Conservation (phyloP, 2,329 filamentous ascomycete species). For the Penicillium polonicum region DNA sequence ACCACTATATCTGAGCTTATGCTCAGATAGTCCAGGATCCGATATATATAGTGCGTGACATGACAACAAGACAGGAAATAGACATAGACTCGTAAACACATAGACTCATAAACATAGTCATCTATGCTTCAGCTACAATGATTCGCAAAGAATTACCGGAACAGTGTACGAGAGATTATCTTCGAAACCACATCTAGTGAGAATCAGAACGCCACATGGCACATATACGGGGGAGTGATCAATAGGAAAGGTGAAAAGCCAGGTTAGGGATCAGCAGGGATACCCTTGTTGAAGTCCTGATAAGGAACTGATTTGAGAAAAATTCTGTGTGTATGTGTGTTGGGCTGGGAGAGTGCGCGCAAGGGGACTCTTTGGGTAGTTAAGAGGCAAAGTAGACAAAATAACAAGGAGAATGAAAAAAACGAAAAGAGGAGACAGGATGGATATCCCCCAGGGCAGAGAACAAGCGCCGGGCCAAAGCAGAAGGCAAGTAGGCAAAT, state of each 20-base stretch:
- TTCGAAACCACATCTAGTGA: slow-evolving; percentile 25
- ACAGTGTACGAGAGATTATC: slow-evolving; percentile 13
- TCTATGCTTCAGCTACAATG: not conserved
- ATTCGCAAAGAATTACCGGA: not conserved
- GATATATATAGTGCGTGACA: too few relatives aligned
- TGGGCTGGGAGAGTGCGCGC: slow-evolving; percentile 29
- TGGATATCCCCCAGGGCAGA: slow-evolving; percentile 10
- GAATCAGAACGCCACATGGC: slow-evolving; percentile 20
- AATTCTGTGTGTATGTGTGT: slow-evolving; percentile 26
- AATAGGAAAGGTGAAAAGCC: slow-evolving; percentile 18
- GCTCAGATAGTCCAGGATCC: too few relatives aligned
- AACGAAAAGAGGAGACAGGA: slow-evolving; percentile 18
- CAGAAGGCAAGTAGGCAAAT: slow-evolving; percentile 7
- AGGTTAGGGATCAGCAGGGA: slow-evolving; percentile 22
- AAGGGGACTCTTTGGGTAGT: slow-evolving; percentile 30
- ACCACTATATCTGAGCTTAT: too few relatives aligned
- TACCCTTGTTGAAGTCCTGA: slow-evolving; percentile 28
- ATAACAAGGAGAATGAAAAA: slow-evolving; percentile 31
- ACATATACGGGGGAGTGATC: slow-evolving; percentile 18
- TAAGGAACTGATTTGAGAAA: slow-evolving; percentile 30
- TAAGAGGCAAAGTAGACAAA: slow-evolving; percentile 29
- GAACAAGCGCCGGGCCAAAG: slow-evolving; percentile 13
- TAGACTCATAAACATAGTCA: not conserved
- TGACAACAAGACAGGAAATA: not conserved
- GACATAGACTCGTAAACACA: too few relatives aligned